Evolutionary conservation across 148 eudicot species (phyloP).

Genomic region (Camellia sinensis): DNA sequence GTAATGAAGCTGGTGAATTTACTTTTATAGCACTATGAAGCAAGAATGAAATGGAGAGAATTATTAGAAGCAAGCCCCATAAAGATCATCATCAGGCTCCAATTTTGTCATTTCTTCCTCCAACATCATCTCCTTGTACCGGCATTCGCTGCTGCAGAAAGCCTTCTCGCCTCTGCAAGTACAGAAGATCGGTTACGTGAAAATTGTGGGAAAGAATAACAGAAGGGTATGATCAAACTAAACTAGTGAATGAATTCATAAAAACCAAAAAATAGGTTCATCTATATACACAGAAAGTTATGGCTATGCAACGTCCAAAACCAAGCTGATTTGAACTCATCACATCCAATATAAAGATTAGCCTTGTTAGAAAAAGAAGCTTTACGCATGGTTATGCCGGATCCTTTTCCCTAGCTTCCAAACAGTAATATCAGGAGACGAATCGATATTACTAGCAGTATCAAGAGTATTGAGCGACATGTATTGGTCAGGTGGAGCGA

Average conservation of each 20-base stretch:
- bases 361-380: too few relatives aligned
- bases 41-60: background rate
- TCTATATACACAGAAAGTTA: too few relatives aligned
- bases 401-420: too few relatives aligned
- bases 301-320: too few relatives aligned
- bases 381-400: too few relatives aligned
- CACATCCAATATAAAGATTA: too few relatives aligned
- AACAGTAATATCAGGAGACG: too few relatives aligned
- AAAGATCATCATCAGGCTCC: background rate
- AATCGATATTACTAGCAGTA: too few relatives aligned
- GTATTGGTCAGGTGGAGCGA: too few relatives aligned
- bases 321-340: too few relatives aligned
- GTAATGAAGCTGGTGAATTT: background rate
- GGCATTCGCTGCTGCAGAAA: conserved; percentile 56
- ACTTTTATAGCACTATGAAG: background rate
- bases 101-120: conserved; percentile 32
- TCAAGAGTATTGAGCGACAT: too few relatives aligned
- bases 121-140: conserved; percentile 43
- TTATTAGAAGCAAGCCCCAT: conserved; percentile 9
- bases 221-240: background rate
- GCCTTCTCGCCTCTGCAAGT: conserved; percentile 56
- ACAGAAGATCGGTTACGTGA: background rate
- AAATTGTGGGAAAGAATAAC: background rate
- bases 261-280: too few relatives aligned
- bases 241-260: background rate